A percentile compares a stretch with the other conserved stretches of the same genome.
Evolutionary conservation across 2,329 filamentous ascomycete species (phyloP).

Genomic region (Penicillium paneum): DNA sequence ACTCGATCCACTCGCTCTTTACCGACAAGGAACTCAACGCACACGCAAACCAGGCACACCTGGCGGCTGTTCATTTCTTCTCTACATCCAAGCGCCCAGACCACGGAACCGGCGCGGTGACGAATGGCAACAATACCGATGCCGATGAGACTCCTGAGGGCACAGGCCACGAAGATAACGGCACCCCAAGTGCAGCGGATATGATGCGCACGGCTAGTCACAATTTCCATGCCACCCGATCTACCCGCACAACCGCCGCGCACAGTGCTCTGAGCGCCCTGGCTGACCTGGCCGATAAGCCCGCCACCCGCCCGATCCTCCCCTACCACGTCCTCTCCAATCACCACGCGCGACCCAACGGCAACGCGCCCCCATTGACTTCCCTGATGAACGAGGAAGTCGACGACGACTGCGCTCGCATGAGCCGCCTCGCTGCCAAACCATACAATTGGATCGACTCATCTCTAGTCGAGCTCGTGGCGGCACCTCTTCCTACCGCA

Average conservation of each 20-base stretch:
- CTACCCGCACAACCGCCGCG: constrained; percentile 48
- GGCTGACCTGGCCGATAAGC: constrained; percentile 54
- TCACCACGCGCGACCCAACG: constrained; percentile 44
- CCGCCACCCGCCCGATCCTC: constrained; percentile 44
- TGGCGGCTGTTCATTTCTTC: constrained; percentile 58
- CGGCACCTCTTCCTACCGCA: constrained; percentile 29
- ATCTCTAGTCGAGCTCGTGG: constrained; percentile 39
- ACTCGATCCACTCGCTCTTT: constrained; percentile 63
- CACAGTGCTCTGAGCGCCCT: constrained; percentile 55
- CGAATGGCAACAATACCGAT: constrained; percentile 43
- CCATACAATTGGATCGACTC: constrained; percentile 43
- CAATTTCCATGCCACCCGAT: constrained; percentile 55
- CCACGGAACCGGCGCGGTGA: constrained; percentile 38
- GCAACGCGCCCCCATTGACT: constrained; percentile 43
- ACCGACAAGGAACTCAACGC: constrained; percentile 64
- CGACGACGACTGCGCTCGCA: constrained; percentile 45
- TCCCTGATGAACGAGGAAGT: constrained; percentile 47
- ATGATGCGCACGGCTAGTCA: constrained; percentile 62
- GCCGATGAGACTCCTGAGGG: constrained; percentile 39
- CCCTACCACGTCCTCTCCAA: constrained; percentile 48
- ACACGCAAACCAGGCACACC: constrained; percentile 59
- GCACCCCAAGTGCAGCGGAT: constrained; percentile 46
- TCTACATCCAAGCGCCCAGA: constrained; percentile 52
- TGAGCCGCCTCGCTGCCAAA: constrained; percentile 40
- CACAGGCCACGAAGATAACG: constrained; percentile 42